Percentiles rank a stretch among this genome's conserved stretches.
phyloP scores from a whole-genome alignment of 495 filamentous ascomycete genomes.

The Penicillium argentinense region DNA sequence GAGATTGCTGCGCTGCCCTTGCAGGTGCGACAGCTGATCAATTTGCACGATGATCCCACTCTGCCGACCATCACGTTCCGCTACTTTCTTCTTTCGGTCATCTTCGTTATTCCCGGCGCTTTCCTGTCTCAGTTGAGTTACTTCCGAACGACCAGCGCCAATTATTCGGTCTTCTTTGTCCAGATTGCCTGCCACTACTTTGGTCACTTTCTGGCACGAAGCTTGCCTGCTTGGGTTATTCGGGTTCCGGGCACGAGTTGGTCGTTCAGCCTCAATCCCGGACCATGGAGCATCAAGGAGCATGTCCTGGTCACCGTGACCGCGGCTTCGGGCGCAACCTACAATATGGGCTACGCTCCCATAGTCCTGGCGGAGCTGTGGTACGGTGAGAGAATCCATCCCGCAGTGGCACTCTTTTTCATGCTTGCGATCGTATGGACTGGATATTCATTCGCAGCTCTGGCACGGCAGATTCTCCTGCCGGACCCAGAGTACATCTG shows the following conservation, averaged over 20 bases:
- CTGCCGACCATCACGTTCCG: conserved; percentile 56
- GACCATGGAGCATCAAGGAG: conserved; percentile 57
- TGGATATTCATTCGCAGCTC: conserved; percentile 55
- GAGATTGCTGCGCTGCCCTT: conserved; percentile 47
- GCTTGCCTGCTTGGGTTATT: conserved; percentile 46
- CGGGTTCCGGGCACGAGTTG: conserved; percentile 47
- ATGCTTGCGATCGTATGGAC: conserved; percentile 58
- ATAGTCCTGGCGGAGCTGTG: conserved; percentile 55
- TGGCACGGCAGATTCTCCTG: conserved; percentile 54
- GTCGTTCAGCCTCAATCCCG: conserved; percentile 55
- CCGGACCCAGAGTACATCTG: conserved; percentile 56
- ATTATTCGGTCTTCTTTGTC: conserved; percentile 59
- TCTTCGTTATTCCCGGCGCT: conserved; percentile 55
- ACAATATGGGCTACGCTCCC: conserved; percentile 48
- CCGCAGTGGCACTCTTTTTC: conserved; percentile 54
- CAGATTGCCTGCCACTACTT: conserved; percentile 56
- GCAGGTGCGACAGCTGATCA: conserved; percentile 53
- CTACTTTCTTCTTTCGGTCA: conserved; percentile 51
- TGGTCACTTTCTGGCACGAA: conserved; percentile 51
- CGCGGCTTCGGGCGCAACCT: conserved; percentile 54
- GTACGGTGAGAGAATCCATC: conserved; percentile 49
- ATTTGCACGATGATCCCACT: conserved; percentile 51
- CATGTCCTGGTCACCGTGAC: conserved; percentile 57
- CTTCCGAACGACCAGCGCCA: conserved; percentile 54
- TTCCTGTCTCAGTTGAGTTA: conserved; percentile 54